Percentiles rank a stretch among this genome's conserved stretches.
Evolutionary conservation across 2,329 filamentous ascomycete species (phyloP).

Genomic region (Fusarium sp.): DNA sequence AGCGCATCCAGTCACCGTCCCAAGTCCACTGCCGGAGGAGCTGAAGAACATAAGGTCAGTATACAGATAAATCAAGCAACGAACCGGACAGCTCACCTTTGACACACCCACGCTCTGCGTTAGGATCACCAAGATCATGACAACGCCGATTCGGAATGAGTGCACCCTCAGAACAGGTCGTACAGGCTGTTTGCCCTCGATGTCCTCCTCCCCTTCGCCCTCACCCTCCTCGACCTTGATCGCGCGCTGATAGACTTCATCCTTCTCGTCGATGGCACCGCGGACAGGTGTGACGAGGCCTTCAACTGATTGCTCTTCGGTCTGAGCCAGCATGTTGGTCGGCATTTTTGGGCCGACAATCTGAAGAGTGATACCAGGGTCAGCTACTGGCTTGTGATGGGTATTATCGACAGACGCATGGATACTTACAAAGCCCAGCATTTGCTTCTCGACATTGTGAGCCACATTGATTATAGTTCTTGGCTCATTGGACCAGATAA

Average conservation of each 20-base stretch:
- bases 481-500: conserved; percentile 42
- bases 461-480: conserved; percentile 39
- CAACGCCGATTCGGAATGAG: conserved; percentile 41
- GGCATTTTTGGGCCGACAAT: conserved; percentile 43
- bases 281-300: conserved; percentile 34
- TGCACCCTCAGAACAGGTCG: conserved; percentile 39
- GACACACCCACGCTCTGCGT: conserved; percentile 43
- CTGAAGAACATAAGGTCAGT: background rate
- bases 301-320: conserved; percentile 35
- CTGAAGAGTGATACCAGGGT: conserved; percentile 4
- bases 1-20: conserved; percentile 37
- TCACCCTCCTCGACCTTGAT: conserved; percentile 45
- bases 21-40: conserved; percentile 37
- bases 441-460: conserved; percentile 43
- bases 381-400: background rate
- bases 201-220: conserved; percentile 30
- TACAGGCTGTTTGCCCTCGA: conserved; percentile 34
- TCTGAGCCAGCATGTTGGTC: conserved; percentile 35
- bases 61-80: accelerated
- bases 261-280: conserved; percentile 42
- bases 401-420: background rate
- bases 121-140: conserved; percentile 42
- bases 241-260: conserved; percentile 40
- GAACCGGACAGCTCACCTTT: conserved; percentile 24
- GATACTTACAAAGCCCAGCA: conserved; percentile 39